A percentile compares a stretch with the other conserved stretches of the same genome.
phyloP scores from a whole-genome alignment of 345 rosid genomes.

The thale cress (Arabidopsis thaliana) region TAIR10.1 NC_003074.8:10084501-10085000 shows the following conservation, averaged over 20 bases:
- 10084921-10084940: constrained; percentile 29
- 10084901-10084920: constrained; percentile 24
- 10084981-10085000: constrained; percentile 90
- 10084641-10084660: constrained; percentile 97
- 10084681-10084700: constrained; percentile 97
- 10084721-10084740: constrained; percentile 19
- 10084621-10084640: constrained; percentile 83
- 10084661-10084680: constrained; percentile 95
- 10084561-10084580: constrained; percentile 13
- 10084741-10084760: background rate
- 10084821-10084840: background rate
- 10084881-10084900: constrained; percentile 89
- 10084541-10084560: constrained; percentile 26
- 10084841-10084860: constrained; percentile 69
- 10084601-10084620: constrained; percentile 14
- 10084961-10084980: constrained; percentile 9
- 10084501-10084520: constrained; percentile 69
- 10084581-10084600: background rate
- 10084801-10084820: constrained; percentile 15
- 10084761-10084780: background rate
- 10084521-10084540: constrained; percentile 28
- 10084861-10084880: constrained; percentile 95
- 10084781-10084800: constrained; percentile 1
- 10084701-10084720: constrained; percentile 58
- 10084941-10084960: constrained; percentile 22